phyloP scores from a whole-genome alignment of 108 stramenopile species.

The Schizochytrium sp. region DNA sequence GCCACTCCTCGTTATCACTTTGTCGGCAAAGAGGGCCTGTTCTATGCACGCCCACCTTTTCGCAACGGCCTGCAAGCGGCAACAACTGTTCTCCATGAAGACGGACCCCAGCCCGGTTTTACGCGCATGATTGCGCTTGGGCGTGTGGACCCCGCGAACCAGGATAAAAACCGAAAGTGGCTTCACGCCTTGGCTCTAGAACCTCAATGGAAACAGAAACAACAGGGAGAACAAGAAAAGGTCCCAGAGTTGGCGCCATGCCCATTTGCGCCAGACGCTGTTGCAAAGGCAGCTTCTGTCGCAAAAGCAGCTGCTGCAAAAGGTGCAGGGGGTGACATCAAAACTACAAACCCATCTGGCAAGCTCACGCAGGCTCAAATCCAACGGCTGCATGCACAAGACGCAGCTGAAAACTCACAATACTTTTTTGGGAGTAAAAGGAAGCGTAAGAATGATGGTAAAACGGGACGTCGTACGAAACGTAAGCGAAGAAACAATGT shows the following conservation, averaged over 20 bases:
- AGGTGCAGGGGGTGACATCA: not conserved
- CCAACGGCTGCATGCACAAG: slow-evolving; percentile 6
- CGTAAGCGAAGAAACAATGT: slow-evolving; percentile 11
- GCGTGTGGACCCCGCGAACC: not conserved
- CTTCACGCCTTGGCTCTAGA: slow-evolving; percentile 27
- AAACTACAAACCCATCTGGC: not conserved
- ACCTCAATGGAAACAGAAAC: slow-evolving; percentile 34
- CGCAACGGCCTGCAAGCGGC: slow-evolving; percentile 19
- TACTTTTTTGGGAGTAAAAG: slow-evolving; percentile 43
- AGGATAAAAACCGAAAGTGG: slow-evolving; percentile 44
- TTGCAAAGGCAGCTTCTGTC: not conserved
- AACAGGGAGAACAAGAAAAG: not conserved
- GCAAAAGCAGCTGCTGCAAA: not conserved
- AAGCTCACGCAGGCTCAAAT: not conserved
- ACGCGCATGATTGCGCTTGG: slow-evolving; percentile 41
- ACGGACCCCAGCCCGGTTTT: not conserved
- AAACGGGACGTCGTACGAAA: not conserved
- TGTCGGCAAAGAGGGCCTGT: slow-evolving; percentile 29
- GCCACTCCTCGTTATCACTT: slow-evolving; percentile 43
- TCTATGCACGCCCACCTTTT: slow-evolving; percentile 7
- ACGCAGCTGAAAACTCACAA: slow-evolving; percentile 19
- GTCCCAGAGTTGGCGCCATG: not conserved
- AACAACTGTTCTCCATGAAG: not conserved
- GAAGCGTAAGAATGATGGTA: not conserved
- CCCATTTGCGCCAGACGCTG: slow-evolving; percentile 14